Evolutionary conservation across 2,329 filamentous ascomycete species (phyloP).

Genomic region (Pseudogymnoascus sp.): DNA sequence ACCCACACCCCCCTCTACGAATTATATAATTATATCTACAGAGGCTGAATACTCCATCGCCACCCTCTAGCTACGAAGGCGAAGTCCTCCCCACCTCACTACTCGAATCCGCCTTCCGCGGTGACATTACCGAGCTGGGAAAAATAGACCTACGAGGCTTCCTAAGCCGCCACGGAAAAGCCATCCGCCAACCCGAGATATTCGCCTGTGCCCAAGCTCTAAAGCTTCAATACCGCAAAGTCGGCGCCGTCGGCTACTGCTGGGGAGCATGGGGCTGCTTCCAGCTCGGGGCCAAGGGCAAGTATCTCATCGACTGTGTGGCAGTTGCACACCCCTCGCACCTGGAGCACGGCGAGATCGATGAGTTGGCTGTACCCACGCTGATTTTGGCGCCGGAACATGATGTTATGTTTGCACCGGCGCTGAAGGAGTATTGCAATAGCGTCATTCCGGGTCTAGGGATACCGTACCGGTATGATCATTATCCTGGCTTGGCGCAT

Average conservation of each 20-base stretch:
- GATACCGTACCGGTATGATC: constrained; percentile 40
- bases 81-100: constrained; percentile 14
- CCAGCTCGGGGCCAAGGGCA: constrained; percentile 15
- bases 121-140: background rate
- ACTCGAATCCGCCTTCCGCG: background rate
- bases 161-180: constrained; percentile 12
- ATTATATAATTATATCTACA: too few relatives aligned
- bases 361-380: constrained; percentile 37
- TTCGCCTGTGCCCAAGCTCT: constrained; percentile 14
- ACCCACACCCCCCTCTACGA: too few relatives aligned
- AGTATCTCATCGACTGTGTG: constrained; percentile 19
- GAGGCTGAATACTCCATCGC: too few relatives aligned
- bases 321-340: constrained; percentile 23
- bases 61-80: constrained; percentile 13
- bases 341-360: constrained; percentile 38
- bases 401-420: constrained; percentile 35
- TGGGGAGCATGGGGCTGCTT: constrained; percentile 19
- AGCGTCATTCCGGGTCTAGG: constrained; percentile 31
- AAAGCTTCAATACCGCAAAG: constrained; percentile 11
- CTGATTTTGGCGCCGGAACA: constrained; percentile 44
- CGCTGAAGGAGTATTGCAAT: constrained; percentile 39
- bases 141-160: constrained; percentile 15
- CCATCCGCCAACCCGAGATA: constrained; percentile 18
- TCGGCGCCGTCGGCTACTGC: constrained; percentile 18
- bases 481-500: constrained; percentile 43